Evolutionary conservation across 2,329 filamentous ascomycete species (phyloP).

Genomic region (Beauveria pseudobassiana): DNA sequence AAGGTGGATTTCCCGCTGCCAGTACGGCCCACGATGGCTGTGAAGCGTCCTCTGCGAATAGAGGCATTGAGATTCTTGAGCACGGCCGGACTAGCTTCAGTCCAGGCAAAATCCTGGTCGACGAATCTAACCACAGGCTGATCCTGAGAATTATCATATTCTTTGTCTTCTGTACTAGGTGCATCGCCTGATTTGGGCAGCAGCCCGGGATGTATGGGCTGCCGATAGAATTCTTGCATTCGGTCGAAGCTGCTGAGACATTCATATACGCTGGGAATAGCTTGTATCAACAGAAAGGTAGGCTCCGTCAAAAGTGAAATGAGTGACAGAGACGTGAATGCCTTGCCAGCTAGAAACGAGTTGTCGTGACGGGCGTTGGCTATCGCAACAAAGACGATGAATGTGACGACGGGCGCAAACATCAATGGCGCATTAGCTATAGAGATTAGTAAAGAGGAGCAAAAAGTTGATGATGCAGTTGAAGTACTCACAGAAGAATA

Average conservation of each 20-base stretch:
- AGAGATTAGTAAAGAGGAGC: neutral
- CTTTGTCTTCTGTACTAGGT: neutral
- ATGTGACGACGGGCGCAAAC: constrained; percentile 13
- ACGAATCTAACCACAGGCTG: neutral
- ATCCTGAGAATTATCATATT: neutral
- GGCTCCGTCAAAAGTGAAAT: constrained; percentile 17
- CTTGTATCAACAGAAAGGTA: constrained; percentile 11
- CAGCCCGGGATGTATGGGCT: neutral
- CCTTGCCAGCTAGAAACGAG: constrained; percentile 12
- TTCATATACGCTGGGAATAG: neutral
- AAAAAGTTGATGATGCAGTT: neutral
- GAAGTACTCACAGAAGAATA: constrained; percentile 1
- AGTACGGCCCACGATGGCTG: neutral
- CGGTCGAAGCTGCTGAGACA: constrained; percentile 19
- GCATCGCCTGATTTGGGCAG: neutral
- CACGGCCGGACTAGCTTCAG: neutral
- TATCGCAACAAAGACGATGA: neutral
- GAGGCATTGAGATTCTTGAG: neutral
- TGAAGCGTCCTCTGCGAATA: neutral
- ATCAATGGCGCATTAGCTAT: constrained; percentile 12
- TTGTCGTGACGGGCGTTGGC: constrained; percentile 11
- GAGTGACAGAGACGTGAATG: constrained; percentile 20
- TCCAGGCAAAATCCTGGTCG: constrained; percentile 1
- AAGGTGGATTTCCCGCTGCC: constrained; percentile 17
- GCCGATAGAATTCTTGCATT: constrained; percentile 15